These are phyloP conservation scores for Dipodascus geniculatus DNA, from an alignment of 805 yeast species.

Conservation along the genomic window DNA sequence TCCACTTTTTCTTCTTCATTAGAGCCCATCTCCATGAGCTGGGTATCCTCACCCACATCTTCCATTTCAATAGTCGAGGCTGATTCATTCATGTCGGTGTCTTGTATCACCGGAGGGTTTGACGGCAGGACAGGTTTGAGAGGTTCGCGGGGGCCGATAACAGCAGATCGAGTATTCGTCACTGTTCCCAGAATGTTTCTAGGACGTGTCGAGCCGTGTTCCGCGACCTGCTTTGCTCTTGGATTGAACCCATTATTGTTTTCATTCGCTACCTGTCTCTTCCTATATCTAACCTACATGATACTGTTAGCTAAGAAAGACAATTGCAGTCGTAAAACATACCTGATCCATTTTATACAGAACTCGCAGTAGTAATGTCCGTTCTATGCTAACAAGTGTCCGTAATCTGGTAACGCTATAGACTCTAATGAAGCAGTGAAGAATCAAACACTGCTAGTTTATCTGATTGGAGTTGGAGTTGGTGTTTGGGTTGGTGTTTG, in stretches of 20 bases:
- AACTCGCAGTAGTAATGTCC: not conserved
- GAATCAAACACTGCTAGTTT: no score
- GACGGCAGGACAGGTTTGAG: not conserved
- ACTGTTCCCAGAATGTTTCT: not conserved
- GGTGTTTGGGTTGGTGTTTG: no score
- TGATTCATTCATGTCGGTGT: not conserved
- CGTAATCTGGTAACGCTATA: no score
- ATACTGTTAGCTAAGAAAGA: not conserved
- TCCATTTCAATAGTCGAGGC: not conserved
- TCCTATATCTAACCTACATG: not conserved
- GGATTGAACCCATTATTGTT: not conserved
- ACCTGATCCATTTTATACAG: not conserved
- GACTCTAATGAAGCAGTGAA: not conserved
- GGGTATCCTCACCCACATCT: not conserved
- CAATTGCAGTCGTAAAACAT: not conserved
- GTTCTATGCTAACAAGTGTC: not conserved
- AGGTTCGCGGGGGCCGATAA: not conserved
- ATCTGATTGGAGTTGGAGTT: no score
- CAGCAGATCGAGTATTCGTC: not conserved
- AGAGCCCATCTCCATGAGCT: no score
- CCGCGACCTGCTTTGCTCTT: not conserved
- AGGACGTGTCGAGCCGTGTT: not conserved
- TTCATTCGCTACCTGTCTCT: not conserved
- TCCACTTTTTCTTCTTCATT: not conserved
- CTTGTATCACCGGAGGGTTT: not conserved